Percentiles rank a stretch among this genome's conserved stretches.
phyloP scores from a whole-genome alignment of 2,329 filamentous ascomycete genomes.

The Cryphonectria japonica region DNA sequence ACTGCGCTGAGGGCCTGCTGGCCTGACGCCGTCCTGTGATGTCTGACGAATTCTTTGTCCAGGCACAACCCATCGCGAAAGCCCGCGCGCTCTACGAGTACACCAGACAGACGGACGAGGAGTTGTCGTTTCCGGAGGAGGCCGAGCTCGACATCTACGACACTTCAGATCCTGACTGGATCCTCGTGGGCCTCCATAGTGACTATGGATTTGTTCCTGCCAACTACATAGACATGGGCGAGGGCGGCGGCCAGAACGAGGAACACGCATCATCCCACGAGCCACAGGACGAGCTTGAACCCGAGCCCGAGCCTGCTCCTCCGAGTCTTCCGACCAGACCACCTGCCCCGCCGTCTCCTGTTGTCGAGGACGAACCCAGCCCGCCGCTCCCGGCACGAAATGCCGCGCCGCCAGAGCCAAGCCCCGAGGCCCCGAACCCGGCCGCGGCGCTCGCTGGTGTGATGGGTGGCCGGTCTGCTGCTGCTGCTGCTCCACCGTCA shows the following conservation, averaged over 20 bases:
- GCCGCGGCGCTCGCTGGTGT: constrained; percentile 60
- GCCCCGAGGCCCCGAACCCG: constrained; percentile 47
- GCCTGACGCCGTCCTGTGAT: not conserved
- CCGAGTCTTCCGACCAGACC: constrained; percentile 48
- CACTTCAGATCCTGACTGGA: constrained; percentile 93
- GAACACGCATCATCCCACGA: constrained; percentile 41
- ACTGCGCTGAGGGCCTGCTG: not conserved
- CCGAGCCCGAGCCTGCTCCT: constrained; percentile 33
- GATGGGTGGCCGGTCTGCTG: constrained; percentile 52
- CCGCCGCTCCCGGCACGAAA: constrained; percentile 46
- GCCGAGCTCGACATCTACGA: constrained; percentile 84
- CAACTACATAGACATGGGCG: constrained; percentile 86
- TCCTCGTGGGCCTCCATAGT: constrained; percentile 79
- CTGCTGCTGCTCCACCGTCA: constrained; percentile 50
- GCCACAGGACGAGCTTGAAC: constrained; percentile 40
- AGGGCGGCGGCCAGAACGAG: constrained; percentile 42
- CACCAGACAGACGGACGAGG: constrained; percentile 94
- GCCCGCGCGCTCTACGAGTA: constrained; percentile 99
- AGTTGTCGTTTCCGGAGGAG: constrained; percentile 93
- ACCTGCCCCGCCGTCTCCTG: constrained; percentile 36
- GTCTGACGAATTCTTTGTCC: constrained; percentile 8
- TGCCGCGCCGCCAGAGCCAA: constrained; percentile 36
- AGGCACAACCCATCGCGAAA: constrained; percentile 54
- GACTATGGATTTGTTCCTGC: constrained; percentile 94
- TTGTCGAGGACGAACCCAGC: constrained; percentile 41